Evolutionary conservation across 2,329 filamentous ascomycete genomes (phyloP).

Genomic region (Paramyrothecium roridum): DNA sequence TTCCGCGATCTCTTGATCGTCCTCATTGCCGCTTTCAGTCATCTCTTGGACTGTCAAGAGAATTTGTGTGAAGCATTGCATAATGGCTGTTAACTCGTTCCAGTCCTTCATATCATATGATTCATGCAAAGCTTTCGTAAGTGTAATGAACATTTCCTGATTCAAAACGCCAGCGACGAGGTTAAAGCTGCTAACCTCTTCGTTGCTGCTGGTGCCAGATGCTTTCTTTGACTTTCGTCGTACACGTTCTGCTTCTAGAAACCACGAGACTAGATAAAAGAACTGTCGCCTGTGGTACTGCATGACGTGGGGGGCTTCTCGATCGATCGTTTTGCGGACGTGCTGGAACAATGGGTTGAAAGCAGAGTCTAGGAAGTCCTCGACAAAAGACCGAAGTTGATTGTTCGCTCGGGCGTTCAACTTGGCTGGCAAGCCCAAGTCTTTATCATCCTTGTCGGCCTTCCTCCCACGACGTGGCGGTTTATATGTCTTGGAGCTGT

Average conservation of each 20-base stretch:
- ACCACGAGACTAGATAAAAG: conserved; percentile 92
- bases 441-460: conserved; percentile 62
- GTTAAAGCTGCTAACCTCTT: conserved; percentile 72
- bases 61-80: conserved; percentile 95
- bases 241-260: conserved; percentile 78
- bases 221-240: conserved; percentile 61
- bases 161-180: conserved; percentile 87
- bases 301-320: conserved; percentile 79
- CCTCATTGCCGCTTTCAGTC: conserved; percentile 76
- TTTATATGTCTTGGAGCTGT: conserved; percentile 85
- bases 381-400: conserved; percentile 77
- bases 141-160: conserved; percentile 88
- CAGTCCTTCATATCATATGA: conserved; percentile 81
- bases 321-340: conserved; percentile 83
- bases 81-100: conserved; percentile 80
- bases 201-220: conserved; percentile 38
- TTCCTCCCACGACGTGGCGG: conserved; percentile 66
- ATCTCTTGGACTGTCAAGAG: conserved; percentile 91
- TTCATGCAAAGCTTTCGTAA: conserved; percentile 79
- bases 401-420: conserved; percentile 72
- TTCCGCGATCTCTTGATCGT: conserved; percentile 97
- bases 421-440: conserved; percentile 71
- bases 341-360: conserved; percentile 91
- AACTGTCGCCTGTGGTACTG: conserved; percentile 79
- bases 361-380: conserved; percentile 90